Base-by-base conservation (phyloP, 345 rosid species). In the Populus pruinosa region DNA sequence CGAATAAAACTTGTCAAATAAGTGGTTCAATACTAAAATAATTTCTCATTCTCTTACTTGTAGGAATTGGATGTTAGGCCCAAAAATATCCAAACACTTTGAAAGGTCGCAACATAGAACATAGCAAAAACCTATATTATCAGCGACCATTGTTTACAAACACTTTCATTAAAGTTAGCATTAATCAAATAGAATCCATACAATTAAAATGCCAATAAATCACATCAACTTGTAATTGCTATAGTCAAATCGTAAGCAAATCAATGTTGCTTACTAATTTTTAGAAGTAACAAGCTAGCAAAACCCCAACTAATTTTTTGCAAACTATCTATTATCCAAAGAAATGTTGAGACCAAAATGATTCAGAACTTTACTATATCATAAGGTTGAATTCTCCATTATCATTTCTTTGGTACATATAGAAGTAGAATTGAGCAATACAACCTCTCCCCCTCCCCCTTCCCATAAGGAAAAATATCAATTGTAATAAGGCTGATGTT, bases 1-100 rank as follows among this genome's bases (percentile, higher is more conserved):
- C 99, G 87, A 93, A 71, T 72, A 93, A 83, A 86, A 95, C 98
- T 96, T 94, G 93, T 77, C 71, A 70, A 10, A 67, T 17, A 66
- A 67, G 71, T 27, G 76, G 55, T 35, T 14, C 41, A 75, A 39
- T 6, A 27, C 27, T 47, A 73, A 70, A 70, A 9, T 17, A 44
- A 29, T 18, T 31, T 6, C 41, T 56, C 18, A 65, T n/a, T 53
- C 63, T 64, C 36, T 21, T 49, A 69, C 73, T 20, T 31, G 35
- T 53, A 67, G 72, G 64, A 80, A 21, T 35, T 65, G 31, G 69
- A 50, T 49, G 49, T 69, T 17, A 77, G 27, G 21, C 20, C 47
- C 33, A 63, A 50, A 31, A 38, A 44, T 36, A 31, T 7, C 44
- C 49, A 62, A 71, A 31, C 12, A 76, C 39, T 38, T 5, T 6